Conservation (phyloP, 371 early-diverging fungal genomes). For the Mucor ambiguus region DNA sequence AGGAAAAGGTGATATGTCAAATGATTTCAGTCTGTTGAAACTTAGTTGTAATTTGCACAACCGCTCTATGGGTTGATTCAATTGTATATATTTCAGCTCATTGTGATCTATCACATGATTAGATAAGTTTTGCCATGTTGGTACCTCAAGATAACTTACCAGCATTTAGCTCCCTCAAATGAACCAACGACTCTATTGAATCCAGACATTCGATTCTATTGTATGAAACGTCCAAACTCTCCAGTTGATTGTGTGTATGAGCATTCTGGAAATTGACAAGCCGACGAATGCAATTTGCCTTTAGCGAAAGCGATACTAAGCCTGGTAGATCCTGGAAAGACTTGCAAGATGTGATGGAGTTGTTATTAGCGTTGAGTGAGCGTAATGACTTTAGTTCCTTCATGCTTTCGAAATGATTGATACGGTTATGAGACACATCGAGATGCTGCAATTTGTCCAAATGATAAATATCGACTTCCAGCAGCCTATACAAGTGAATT, state of each 20-base stretch:
- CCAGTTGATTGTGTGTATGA: slow-evolving; percentile 38
- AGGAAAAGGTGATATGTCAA: slow-evolving; percentile 52
- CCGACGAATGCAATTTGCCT: slow-evolving; percentile 41
- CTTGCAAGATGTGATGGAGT: slow-evolving; percentile 45
- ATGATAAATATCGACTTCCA: slow-evolving; percentile 40
- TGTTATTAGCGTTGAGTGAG: slow-evolving; percentile 50
- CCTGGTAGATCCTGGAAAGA: slow-evolving; percentile 45
- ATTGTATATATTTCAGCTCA: slow-evolving; percentile 44
- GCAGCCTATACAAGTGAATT: slow-evolving; percentile 26
- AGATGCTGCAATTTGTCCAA: slow-evolving; percentile 48
- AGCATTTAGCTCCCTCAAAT: slow-evolving; percentile 42
- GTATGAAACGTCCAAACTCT: slow-evolving; percentile 53
- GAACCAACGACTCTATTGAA: slow-evolving; percentile 39
- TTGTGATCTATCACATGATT: slow-evolving; percentile 40
- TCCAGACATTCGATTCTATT: slow-evolving; percentile 56
- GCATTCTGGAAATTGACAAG: slow-evolving; percentile 36
- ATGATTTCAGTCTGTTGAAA: slow-evolving; percentile 49
- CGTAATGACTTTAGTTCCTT: slow-evolving; percentile 27
- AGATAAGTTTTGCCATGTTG: neutral
- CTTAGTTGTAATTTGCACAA: slow-evolving; percentile 49
- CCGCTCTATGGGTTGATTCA: slow-evolving; percentile 39
- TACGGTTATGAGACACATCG: slow-evolving; percentile 52
- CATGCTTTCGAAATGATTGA: slow-evolving; percentile 44
- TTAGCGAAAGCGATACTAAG: slow-evolving; percentile 44
- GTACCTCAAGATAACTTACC: neutral